Evolutionary conservation across 2,329 filamentous ascomycete genomes (phyloP).

Genomic region (Cordyceps fumosorosea): DNA sequence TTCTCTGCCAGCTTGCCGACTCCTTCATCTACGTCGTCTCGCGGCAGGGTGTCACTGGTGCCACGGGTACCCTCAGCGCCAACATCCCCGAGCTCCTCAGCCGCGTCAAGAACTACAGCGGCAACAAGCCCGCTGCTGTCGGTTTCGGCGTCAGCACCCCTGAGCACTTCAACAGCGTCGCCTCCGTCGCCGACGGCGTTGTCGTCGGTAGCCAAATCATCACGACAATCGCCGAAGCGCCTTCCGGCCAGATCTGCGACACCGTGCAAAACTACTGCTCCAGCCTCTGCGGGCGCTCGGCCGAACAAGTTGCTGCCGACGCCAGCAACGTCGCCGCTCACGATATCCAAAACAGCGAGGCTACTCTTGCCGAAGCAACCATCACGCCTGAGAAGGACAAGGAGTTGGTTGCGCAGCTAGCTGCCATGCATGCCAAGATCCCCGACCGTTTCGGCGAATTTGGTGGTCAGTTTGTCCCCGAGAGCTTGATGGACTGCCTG

Average conservation of each 20-base stretch:
- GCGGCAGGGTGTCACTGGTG: constrained; percentile 92
- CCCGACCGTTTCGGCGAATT: constrained; percentile 91
- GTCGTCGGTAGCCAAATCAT: constrained; percentile 97
- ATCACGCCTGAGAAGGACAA: constrained; percentile 58
- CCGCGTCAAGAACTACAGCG: constrained; percentile 86
- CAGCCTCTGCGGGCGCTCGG: constrained; percentile 49
- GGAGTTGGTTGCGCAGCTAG: constrained; percentile 73
- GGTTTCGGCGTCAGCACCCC: constrained; percentile 94
- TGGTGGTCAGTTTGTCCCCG: constrained; percentile 94
- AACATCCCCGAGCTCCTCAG: constrained; percentile 75
- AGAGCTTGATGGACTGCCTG: constrained; percentile 95
- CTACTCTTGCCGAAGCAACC: constrained; percentile 53
- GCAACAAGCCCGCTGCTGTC: constrained; percentile 82
- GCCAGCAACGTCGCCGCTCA: constrained; percentile 39
- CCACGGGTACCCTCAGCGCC: constrained; percentile 72
- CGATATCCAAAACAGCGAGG: constrained; percentile 65
- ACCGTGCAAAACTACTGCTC: constrained; percentile 79
- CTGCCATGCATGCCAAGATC: constrained; percentile 72
- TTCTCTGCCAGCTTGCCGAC: constrained; percentile 93
- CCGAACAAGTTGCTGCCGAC: constrained; percentile 13
- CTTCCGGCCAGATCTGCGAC: constrained; percentile 32
- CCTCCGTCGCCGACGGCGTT: constrained; percentile 81
- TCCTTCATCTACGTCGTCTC: constrained; percentile 99
- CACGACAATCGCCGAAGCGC: constrained; percentile 54
- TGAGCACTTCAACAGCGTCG: constrained; percentile 85